Conservation (phyloP, 176 grass and related monocot genomes). For the Phyllostachys edulis region DNA sequence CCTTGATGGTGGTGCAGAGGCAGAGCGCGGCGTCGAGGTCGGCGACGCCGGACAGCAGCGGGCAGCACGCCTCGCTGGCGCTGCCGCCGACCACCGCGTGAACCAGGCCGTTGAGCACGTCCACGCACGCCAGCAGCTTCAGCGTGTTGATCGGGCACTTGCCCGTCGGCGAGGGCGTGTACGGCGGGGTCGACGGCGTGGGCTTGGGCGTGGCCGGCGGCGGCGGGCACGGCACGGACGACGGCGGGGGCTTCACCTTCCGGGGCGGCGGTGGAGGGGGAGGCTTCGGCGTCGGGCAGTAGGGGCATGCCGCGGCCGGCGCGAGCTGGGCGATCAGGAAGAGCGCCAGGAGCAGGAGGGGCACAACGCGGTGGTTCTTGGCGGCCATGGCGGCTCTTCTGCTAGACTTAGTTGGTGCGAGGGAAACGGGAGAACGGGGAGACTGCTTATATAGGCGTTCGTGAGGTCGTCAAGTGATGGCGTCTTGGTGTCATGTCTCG, state of each 20-base stretch:
- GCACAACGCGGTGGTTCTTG: slow-evolving; percentile 23
- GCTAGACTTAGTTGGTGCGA: slow-evolving; percentile 5
- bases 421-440: background rate
- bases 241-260: slow-evolving; percentile 13
- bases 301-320: slow-evolving; percentile 45
- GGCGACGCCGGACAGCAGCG: slow-evolving; percentile 59
- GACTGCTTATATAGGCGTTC: slow-evolving; percentile 36
- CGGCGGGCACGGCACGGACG: slow-evolving; percentile 38
- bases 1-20: slow-evolving; percentile 85
- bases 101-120: slow-evolving; percentile 58
- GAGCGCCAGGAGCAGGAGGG: slow-evolving; percentile 21
- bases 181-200: background rate
- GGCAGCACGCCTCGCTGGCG: slow-evolving; percentile 57
- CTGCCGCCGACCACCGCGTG: slow-evolving; percentile 41
- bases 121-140: slow-evolving; percentile 79
- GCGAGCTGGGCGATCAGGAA: slow-evolving; percentile 23
- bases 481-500: background rate
- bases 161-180: slow-evolving; percentile 27
- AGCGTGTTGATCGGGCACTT: slow-evolving; percentile 77
- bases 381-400: slow-evolving; percentile 13
- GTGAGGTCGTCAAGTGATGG: slow-evolving; percentile 13
- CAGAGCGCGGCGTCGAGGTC: slow-evolving; percentile 85
- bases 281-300: slow-evolving; percentile 47
- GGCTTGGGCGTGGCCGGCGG: slow-evolving; percentile 3
- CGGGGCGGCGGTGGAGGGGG: slow-evolving; percentile 24